Base-by-base conservation (phyloP, 768 basidiomycete genomes). In the Pisolithus tinctorius region DNA sequence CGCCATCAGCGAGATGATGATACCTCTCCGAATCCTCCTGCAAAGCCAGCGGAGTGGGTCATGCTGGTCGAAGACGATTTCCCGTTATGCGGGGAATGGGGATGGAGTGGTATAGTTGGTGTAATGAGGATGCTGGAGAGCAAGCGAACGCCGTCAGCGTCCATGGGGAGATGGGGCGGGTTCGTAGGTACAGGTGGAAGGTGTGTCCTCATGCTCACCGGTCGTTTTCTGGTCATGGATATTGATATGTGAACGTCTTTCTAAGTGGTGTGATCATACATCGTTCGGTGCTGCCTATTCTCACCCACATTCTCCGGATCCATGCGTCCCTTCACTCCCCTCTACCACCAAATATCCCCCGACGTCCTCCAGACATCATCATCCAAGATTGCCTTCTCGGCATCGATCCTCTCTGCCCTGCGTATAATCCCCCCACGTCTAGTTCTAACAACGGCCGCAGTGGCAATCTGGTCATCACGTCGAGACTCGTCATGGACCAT, bases 41-140 rank as follows among this genome's bases (percentile, higher is more conserved):
- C 39, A 40, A 20, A 20, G 20, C 17, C 8, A 36, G 63, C 70
- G 13, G 71, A 74, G 50, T 74, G 72, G 72, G 54, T 75, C 4
- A 74, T 74, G 69, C 60, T 75, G 11, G 60, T 71, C 27, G 74
- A 74, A 48, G 73, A 76, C 54, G 73, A 76, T 53, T 75, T 75
- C 43, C 73, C 74, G 0, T 41, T 75, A 17, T 75, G 72, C 29
- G 68, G 64, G 14, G 63, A 64, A 6, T 65, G 67, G 56, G 71
- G 71, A 23, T 68, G 66, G 65, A 45, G 62, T 7, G 69, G 65
- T 0, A 39, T 75, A 3, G 53, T 58, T 5, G 59, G 52, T 31
- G 69, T 69, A 41, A 68, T 73, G 67, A 57, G 56, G 14, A 58
- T 61, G 26, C 55, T 74, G 41, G 58, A 68, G 41, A 51, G 16